phyloP scores from a whole-genome alignment of 73 alveolate genomes.

The Paramecium caudatum region DNA sequence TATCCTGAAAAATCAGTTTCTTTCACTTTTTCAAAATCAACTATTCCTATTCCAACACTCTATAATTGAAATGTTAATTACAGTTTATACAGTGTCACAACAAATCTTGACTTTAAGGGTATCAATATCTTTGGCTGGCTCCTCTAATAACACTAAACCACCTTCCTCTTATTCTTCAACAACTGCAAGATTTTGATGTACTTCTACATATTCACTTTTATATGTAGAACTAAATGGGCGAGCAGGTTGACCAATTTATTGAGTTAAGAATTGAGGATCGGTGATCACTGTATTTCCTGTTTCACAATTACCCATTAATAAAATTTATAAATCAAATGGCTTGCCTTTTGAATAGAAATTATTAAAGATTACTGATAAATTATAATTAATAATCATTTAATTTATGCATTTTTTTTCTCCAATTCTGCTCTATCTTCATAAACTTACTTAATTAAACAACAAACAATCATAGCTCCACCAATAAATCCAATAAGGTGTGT shows the following conservation, averaged over 20 bases:
- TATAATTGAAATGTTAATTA: background rate
- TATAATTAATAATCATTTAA: too few species aligned
- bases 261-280: background rate
- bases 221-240: background rate
- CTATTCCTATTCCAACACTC: constrained; percentile 40
- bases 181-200: background rate
- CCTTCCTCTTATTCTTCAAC: constrained; percentile 43
- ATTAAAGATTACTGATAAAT: too few species aligned
- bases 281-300: background rate
- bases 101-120: background rate
- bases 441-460: too few species aligned
- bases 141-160: constrained; percentile 9
- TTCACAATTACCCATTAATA: constrained; percentile 23
- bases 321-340: background rate
- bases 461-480: too few species aligned
- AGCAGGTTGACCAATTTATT: background rate
- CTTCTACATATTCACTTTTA: constrained; percentile 32
- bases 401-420: too few species aligned
- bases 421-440: too few species aligned
- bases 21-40: background rate
- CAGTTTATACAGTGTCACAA: constrained; percentile 45
- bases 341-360: too few species aligned
- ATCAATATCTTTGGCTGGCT: background rate
- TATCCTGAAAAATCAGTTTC: constrained; percentile 54
- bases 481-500: too few species aligned